A percentile compares a stretch with the other conserved stretches of the same genome.
Conservation (phyloP, 805 yeast genomes). For the Starmera caribaea region DNA sequence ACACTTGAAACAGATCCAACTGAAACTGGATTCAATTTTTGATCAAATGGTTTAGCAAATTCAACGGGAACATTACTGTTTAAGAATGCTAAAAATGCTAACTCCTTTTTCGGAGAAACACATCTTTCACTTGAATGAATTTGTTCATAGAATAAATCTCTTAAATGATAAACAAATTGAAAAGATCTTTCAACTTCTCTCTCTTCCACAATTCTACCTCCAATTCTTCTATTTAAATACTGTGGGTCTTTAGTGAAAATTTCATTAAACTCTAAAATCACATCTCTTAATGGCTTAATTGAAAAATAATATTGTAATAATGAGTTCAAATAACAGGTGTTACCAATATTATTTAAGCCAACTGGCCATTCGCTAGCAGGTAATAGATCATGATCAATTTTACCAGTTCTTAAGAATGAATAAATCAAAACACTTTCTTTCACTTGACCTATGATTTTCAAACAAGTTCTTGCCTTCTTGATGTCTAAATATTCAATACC, state of each 20-base stretch:
- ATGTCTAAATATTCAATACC: slow-evolving; percentile 33
- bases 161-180: slow-evolving; percentile 68
- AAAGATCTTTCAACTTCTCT: slow-evolving; percentile 73
- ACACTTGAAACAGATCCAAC: slow-evolving; percentile 5
- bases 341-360: slow-evolving; percentile 90
- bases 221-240: slow-evolving; percentile 55
- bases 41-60: slow-evolving; percentile 25
- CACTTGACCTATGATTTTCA: slow-evolving; percentile 44
- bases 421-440: slow-evolving; percentile 46
- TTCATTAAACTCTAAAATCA: slow-evolving; percentile 45
- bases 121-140: slow-evolving; percentile 51
- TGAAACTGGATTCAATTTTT: slow-evolving; percentile 1
- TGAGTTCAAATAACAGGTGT: slow-evolving; percentile 91
- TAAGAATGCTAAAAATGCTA: slow-evolving; percentile 81
- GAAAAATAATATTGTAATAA: slow-evolving; percentile 85
- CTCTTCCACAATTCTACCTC: slow-evolving; percentile 77
- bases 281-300: slow-evolving; percentile 68
- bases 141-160: slow-evolving; percentile 61
- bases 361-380: slow-evolving; percentile 75
- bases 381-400: slow-evolving; percentile 45
- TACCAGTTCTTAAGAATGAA: slow-evolving; percentile 52
- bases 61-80: slow-evolving; percentile 61
- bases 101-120: slow-evolving; percentile 72
- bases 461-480: slow-evolving; percentile 44
- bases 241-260: slow-evolving; percentile 23